Evolutionary conservation across 768 basidiomycete genomes (phyloP).

Genomic region (Candolleomyces aberdarensis): DNA sequence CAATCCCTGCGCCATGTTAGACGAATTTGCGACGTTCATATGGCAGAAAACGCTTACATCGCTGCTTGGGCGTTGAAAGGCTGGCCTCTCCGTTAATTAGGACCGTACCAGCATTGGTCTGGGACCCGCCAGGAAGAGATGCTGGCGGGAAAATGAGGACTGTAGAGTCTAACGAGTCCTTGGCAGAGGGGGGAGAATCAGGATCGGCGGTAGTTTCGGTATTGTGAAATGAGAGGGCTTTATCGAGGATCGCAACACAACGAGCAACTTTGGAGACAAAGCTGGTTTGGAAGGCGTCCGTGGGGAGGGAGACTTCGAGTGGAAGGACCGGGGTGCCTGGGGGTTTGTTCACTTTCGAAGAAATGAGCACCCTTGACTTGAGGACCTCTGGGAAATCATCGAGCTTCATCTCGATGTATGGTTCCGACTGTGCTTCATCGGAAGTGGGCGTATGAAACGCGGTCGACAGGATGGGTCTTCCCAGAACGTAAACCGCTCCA

Average conservation of each 20-base stretch:
- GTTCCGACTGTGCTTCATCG: neutral
- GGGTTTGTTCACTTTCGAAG: conserved; percentile 35
- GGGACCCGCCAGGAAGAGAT: conserved; percentile 48
- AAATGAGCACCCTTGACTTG: conserved; percentile 51
- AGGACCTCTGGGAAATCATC: conserved; percentile 61
- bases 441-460: conserved; percentile 8
- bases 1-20: conserved; percentile 43
- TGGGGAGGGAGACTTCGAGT: conserved; percentile 12
- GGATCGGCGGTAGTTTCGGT: neutral
- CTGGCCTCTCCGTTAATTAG: conserved; percentile 72
- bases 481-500: conserved; percentile 72
- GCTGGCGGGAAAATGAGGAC: conserved; percentile 75
- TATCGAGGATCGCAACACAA: conserved; percentile 37
- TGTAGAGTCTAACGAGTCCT: conserved; percentile 51
- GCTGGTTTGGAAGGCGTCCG: conserved; percentile 6
- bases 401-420: conserved; percentile 33
- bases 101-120: conserved; percentile 51
- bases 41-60: conserved; percentile 46
- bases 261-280: conserved; percentile 20
- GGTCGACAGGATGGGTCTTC: conserved; percentile 39
- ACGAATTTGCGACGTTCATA: neutral
- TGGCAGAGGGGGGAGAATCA: conserved; percentile 4
- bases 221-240: conserved; percentile 27
- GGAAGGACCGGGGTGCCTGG: conserved; percentile 22
- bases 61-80: conserved; percentile 68